Percentiles rank a stretch among this genome's conserved stretches.
Evolutionary conservation across 352 stramenopile species (phyloP).

Genomic region (Phytophthora macrochlamydospora): DNA sequence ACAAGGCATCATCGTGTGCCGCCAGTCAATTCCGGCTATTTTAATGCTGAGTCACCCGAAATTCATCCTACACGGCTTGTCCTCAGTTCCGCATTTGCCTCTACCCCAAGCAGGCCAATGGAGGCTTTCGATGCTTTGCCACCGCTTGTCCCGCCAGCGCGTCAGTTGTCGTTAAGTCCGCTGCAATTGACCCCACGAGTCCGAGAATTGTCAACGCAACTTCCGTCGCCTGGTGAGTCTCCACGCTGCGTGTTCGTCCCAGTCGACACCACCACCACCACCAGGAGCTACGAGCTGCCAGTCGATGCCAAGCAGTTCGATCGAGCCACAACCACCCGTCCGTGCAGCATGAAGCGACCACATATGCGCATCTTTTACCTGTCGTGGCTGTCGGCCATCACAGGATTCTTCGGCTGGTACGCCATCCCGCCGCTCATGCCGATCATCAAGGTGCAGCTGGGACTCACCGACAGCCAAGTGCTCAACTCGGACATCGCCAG

Average conservation of each 20-base stretch:
- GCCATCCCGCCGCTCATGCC: conserved; percentile 93
- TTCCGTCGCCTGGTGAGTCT: conserved; percentile 23
- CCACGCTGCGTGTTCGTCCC: conserved; percentile 26
- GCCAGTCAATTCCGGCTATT: too few relatives aligned
- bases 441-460: conserved; percentile 89
- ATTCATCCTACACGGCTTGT: not conserved
- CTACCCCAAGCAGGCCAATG: not conserved
- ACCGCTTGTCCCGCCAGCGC: conserved; percentile 2
- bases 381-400: conserved; percentile 92
- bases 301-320: conserved; percentile 68
- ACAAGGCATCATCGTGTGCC: not conserved
- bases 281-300: conserved; percentile 48
- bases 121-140: not conserved
- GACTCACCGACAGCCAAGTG: conserved; percentile 87
- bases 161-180: conserved; percentile 24
- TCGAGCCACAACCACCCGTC: conserved; percentile 78
- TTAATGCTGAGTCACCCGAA: conserved; percentile 19
- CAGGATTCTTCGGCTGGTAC: conserved; percentile 95
- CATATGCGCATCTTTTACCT: conserved; percentile 96
- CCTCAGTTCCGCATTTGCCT: conserved; percentile 18
- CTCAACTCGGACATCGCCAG: conserved; percentile 93
- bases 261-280: conserved; percentile 23
- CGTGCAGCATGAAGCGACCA: conserved; percentile 79
- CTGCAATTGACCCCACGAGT: conserved; percentile 33
- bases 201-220: conserved; percentile 15